phyloP scores from a whole-genome alignment of 495 filamentous ascomycete species.

The Chaetomium cochliodes region DNA sequence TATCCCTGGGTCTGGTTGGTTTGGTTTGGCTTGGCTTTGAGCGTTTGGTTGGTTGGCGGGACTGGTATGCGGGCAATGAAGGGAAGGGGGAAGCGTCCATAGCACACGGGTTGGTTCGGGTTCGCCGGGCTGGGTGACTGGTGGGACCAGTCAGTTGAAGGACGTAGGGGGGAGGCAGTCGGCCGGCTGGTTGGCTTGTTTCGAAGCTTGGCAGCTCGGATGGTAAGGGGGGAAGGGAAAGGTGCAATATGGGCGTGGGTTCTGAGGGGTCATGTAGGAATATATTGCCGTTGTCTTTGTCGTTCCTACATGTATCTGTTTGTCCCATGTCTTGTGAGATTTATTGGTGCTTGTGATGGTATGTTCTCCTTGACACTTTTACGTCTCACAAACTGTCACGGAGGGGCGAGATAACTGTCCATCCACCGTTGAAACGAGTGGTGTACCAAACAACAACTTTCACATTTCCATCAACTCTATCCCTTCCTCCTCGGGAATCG shows the following conservation, averaged over 20 bases:
- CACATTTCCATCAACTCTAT: slow-evolving; percentile 18
- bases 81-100: neutral
- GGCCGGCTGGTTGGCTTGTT: neutral
- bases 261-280: slow-evolving; percentile 27
- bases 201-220: slow-evolving; percentile 5
- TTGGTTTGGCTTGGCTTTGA: slow-evolving; percentile 7
- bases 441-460: neutral
- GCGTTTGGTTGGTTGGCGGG: slow-evolving; percentile 15
- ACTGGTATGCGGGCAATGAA: neutral
- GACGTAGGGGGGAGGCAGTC: neutral
- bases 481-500: slow-evolving; percentile 4
- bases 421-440: too few relatives aligned
- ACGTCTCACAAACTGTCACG: too few relatives aligned
- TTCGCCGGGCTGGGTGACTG: slow-evolving; percentile 1
- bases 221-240: slow-evolving; percentile 5
- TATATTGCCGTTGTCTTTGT: slow-evolving; percentile 22
- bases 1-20: neutral
- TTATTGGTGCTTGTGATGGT: neutral
- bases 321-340: neutral
- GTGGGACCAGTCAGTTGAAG: neutral
- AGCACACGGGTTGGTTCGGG: slow-evolving; percentile 7
- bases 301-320: slow-evolving; percentile 10
- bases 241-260: slow-evolving; percentile 15
- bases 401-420: too few relatives aligned
- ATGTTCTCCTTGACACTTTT: neutral